Evolutionary conservation across 2,329 filamentous ascomycete genomes (phyloP), one percentile per base, ranked within the genome.

Genomic region (Fusarium cyanostomum): DNA sequence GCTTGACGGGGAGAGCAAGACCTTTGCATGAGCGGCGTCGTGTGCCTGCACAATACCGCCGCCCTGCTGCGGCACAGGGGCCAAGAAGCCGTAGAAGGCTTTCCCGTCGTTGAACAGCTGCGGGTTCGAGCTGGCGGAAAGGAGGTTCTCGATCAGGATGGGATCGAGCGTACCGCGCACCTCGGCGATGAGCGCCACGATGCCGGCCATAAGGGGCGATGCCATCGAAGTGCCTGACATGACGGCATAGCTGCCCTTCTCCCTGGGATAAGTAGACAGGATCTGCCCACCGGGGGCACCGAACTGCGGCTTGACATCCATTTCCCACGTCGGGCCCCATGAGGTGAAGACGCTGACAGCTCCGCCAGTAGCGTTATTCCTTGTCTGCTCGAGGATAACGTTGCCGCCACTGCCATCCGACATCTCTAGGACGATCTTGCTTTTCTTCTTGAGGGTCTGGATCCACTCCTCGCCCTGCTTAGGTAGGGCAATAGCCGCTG

Each of bases 301-400:
- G 37, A 86, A 72, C 64, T 86, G 80, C 1, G 85, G 85, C 72
- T 86, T 86, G 43, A 84, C 72, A 41, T 83, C 80, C 62, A 85
- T 77, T 67, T 89, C 85, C 71, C 80, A 88, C 3, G 82, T 86
- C 3, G 86, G 86, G 8, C 86, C 86, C 86, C 86, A 89, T 7
- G 81, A 83, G 37, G 82, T 85, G 71, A 77, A 87, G 6, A 72
- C 73, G 67, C 81, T 86, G 30, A 83, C 70, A 41, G 80, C 82
- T 7, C 86, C 86, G 2, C 81, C 84, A 0, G 80, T 82, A 0
- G 65, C 46, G 2, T 71, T 74, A 73, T 86, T 85, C 46, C 63
- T 33, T 30, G 66, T 57, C 39, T 74, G 65, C 27, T 67, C 59
- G n/a, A 82, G 67, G 21, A 75, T 72, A 45, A 71, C 69, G 24